Evolutionary conservation across 106 monocot genomes (phyloP), one percentile per base, ranked within the genome.

Genomic region (Iris macrosiphon): DNA sequence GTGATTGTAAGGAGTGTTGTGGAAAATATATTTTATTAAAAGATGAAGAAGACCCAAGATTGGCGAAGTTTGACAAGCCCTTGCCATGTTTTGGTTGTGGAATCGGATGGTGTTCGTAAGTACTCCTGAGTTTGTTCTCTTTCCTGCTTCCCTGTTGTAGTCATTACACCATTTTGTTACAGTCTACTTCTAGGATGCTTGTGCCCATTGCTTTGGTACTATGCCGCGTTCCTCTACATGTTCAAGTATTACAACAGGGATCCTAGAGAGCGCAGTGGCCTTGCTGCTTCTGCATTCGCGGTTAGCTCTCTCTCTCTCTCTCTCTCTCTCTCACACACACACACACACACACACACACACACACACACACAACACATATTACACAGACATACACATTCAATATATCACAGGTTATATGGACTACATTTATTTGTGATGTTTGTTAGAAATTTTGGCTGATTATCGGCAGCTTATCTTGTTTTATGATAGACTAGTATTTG

Each of bases 101-200:
- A 45, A 55, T 65, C 7, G 65, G 65, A 65, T 65, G 65, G 65
- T 65, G 65, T 55, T 65, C 55, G 65, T 65, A 23, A 65, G 65
- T 65, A 55, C 12, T 7, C 51, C n/a, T n/a, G n/a, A n/a, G n/a
- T n/a, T n/a, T n/a, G n/a, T n/a, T n/a, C n/a, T n/a, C n/a, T n/a
- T n/a, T n/a, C n/a, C n/a, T n/a, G n/a, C n/a, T 45, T 65, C 24
- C 41, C 31, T 18, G 6, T n/a, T 10, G n/a, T 4, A 45, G 4
- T 59, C 4, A n/a, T 15, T 23, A 55, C 7, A n/a, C 4, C 45
- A 22, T 25, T 25, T 38, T n/a, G 10, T 22, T 55, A 32, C 44
- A 65, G 65, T 24, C 55, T 65, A 9, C 45, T 65, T 31, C 52
- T 65, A 23, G 65, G 65, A 19, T 65, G 52, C 42, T 16, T 65